Conservation (phyloP, 225 moss, liverwort and hornwort genomes). For the Climacium dendroides region DNA sequence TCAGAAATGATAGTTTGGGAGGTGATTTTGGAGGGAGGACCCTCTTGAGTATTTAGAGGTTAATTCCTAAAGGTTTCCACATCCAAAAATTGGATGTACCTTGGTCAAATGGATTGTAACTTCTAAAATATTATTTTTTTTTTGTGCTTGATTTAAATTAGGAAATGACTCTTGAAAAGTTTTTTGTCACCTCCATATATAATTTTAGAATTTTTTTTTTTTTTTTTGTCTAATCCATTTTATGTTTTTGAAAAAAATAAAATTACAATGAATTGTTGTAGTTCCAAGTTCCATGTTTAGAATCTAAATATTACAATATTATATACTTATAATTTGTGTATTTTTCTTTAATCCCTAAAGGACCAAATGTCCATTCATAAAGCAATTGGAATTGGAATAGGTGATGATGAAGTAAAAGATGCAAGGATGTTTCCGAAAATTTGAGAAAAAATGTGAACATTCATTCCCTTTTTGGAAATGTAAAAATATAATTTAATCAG, state of each 20-base stretch:
- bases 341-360: background rate
- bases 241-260: background rate
- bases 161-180: too few species aligned
- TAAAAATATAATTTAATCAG: background rate
- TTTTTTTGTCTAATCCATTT: background rate
- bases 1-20: too few species aligned
- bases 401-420: background rate
- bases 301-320: background rate
- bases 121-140: background rate
- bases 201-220: too few species aligned
- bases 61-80: too few species aligned
- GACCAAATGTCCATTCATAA: accelerated
- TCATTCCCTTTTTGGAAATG: background rate
- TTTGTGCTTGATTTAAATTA: background rate
- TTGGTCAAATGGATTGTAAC: background rate
- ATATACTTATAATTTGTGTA: background rate
- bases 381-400: background rate
- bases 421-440: background rate
- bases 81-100: background rate
- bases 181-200: too few species aligned
- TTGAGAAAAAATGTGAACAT: background rate
- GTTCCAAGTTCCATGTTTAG: background rate
- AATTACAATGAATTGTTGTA: background rate
- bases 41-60: background rate
- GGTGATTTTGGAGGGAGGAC: too few species aligned